Base-by-base conservation (phyloP, 2,329 filamentous ascomycete species). In the Talaromyces sp. region DNA sequence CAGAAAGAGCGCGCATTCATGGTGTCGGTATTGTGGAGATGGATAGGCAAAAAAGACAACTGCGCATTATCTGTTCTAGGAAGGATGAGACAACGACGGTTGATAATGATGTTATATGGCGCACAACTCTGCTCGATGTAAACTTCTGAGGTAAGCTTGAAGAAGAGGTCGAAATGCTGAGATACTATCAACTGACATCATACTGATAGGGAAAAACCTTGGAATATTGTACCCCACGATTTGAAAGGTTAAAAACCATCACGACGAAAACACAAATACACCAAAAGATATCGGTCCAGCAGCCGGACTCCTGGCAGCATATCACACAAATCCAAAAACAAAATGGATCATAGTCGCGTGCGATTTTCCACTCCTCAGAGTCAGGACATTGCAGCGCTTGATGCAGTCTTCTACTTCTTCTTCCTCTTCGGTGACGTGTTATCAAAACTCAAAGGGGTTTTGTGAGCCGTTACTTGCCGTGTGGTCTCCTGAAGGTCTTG, bases 381-480 rank as follows among this genome's bases (percentile, higher is more conserved):
- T 60, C 3, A 51, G 63, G 2, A 64, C 68, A 8, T 54, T 75
- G 2, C 60, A 58, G n/a, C 64, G 66, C 15, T 63, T 75, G 2
- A 57, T 63, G 15, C n/a, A 58, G 3, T 62, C 64, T 5, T 67
- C 66, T 52, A 45, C 63, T 43, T 56, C 40, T 9, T 64, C 67
- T 43, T 56, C 40, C 8, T 64, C 67, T 0, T 8, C 52, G 10
- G 63, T 75, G 21, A 75, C 71, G 3, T 75, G 73, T 58, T 74
- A 73, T 58, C 58, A 62, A 2, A 71, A 72, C 33, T 53, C 28
- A 0, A 59, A 67, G 6, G 70, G 69, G 1, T 65, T 63, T 31
- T 62, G 61, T 50, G 70, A 76, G 63, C 74, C 73, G 3, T 61
- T 75, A 7, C 53, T 75, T n/a, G 69, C 62, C 1, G 65, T 75